phyloP scores from a whole-genome alignment of 208 protist species.

The Leishmania gerbilli region DNA sequence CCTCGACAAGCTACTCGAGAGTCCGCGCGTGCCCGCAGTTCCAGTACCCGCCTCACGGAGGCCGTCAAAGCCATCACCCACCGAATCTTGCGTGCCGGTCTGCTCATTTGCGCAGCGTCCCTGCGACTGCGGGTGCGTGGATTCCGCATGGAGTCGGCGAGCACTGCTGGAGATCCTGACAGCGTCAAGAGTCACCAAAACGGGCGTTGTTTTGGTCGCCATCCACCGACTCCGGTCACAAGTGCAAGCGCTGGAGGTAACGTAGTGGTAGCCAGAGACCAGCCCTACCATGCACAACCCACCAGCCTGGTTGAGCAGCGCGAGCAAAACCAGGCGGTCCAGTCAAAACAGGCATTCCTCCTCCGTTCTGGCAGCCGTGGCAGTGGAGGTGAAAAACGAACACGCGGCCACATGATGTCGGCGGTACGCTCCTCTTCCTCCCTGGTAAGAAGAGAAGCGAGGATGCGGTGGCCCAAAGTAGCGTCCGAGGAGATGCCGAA shows the following conservation, averaged over 20 bases:
- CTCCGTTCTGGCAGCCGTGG: too few species aligned
- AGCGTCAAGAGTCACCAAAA: not conserved
- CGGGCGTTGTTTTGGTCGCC: not conserved
- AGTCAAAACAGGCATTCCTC: not conserved
- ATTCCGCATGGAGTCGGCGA: not conserved
- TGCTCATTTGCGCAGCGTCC: not conserved
- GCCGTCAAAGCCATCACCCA: not conserved
- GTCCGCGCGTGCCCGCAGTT: too few species aligned
- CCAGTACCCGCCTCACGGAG: too few species aligned
- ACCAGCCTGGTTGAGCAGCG: not conserved
- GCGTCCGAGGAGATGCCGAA: not conserved
- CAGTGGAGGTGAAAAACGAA: not conserved
- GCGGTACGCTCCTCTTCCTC: not conserved
- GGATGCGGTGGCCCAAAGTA: not conserved
- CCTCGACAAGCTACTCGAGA: too few species aligned
- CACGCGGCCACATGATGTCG: not conserved
- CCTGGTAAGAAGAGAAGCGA: not conserved
- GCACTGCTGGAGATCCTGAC: not conserved
- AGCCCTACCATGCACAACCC: not conserved
- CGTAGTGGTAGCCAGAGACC: too few species aligned
- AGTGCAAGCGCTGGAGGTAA: too few species aligned
- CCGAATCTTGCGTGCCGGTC: not conserved
- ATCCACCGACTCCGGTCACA: not conserved
- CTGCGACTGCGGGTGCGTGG: not conserved
- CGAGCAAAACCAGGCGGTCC: not conserved